These are phyloP conservation scores for Firmiana major DNA, from an alignment of 345 rosid species.

Conservation along the genomic window DNA sequence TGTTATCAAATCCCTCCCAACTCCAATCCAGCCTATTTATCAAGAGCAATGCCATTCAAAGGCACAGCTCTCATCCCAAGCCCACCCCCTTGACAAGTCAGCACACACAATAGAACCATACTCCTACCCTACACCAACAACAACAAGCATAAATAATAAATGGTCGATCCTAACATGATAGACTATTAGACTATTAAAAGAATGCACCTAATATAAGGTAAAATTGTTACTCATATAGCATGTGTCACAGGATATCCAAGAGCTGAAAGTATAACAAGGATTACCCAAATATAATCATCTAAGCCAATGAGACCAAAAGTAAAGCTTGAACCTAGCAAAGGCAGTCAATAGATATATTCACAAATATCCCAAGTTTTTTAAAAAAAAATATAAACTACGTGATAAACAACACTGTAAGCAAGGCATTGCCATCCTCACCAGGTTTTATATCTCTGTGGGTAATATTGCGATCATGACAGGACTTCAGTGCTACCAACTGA, in stretches of 20 bases:
- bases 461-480: constrained; percentile 91
- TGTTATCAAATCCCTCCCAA: background rate
- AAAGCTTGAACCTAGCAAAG: constrained; percentile 14
- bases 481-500: constrained; percentile 82
- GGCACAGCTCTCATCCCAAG: background rate
- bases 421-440: constrained; percentile 46
- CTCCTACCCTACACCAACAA: background rate
- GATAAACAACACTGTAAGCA: background rate
- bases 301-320: background rate
- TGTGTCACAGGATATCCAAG: background rate
- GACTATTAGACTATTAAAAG: background rate
- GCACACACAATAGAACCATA: background rate
- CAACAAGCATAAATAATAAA: background rate
- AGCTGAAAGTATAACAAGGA: background rate
- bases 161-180: background rate
- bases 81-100: background rate
- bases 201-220: background rate
- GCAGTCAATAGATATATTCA: background rate
- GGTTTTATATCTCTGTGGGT: constrained; percentile 97
- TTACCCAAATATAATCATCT: background rate
- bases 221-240: background rate
- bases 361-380: background rate
- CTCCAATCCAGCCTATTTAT: background rate
- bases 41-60: background rate
- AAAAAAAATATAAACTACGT: background rate